Conservation (phyloP, 2,329 filamentous ascomycete genomes). For the Clonostachys sp. region DNA sequence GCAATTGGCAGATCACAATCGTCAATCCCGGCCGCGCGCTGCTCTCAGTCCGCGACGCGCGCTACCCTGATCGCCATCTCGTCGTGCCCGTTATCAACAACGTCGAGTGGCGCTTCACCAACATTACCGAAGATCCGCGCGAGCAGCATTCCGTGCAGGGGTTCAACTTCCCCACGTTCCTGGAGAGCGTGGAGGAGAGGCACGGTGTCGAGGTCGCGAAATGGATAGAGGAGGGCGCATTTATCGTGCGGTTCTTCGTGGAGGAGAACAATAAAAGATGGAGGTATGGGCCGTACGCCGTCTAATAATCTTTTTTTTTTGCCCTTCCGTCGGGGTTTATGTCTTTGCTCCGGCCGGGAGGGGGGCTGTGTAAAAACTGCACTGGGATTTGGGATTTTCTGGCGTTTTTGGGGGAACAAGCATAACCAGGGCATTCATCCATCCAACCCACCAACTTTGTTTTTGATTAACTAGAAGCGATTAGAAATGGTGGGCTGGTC, state of each 20-base stretch:
- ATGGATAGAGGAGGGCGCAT: conserved; percentile 24
- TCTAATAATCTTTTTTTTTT: too few relatives aligned
- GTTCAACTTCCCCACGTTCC: conserved; percentile 13
- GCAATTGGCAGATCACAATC: conserved; percentile 25
- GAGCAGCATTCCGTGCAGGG: conserved; percentile 16
- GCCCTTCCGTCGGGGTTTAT: too few relatives aligned
- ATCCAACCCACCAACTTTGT: too few relatives aligned
- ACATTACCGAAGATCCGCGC: conserved; percentile 17
- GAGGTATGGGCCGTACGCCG: conserved; percentile 2
- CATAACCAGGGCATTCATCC: too few relatives aligned
- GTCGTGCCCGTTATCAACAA: conserved; percentile 22
- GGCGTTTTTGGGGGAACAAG: too few relatives aligned
- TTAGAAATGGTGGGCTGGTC: too few relatives aligned
- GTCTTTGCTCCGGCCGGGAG: too few relatives aligned
- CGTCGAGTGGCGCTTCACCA: conserved; percentile 22
- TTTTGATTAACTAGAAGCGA: too few relatives aligned
- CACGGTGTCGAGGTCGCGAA: conserved; percentile 16
- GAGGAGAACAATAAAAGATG: conserved; percentile 26
- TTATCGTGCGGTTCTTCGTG: conserved; percentile 24
- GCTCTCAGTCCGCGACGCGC: conserved; percentile 22
- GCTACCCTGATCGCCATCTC: conserved; percentile 17
- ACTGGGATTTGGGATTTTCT: too few relatives aligned
- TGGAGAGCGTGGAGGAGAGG: neutral
- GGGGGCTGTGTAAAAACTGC: too few relatives aligned
- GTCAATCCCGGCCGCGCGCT: conserved; percentile 24